phyloP scores from a whole-genome alignment of 2,329 filamentous ascomycete genomes.

The Hymenoscyphus salicellus region DNA sequence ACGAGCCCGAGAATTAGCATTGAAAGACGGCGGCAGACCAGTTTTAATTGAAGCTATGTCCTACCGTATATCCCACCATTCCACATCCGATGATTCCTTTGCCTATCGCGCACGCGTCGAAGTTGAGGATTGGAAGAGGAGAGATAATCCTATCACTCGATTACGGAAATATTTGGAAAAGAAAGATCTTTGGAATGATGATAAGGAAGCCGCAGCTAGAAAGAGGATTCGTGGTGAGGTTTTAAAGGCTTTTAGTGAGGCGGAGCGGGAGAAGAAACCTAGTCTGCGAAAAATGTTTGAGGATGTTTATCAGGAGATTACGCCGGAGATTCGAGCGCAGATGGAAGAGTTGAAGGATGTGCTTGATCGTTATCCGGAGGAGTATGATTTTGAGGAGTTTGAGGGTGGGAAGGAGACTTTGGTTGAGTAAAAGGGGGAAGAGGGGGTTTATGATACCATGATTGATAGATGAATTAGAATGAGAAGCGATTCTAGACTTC shows the following conservation, averaged over 20 bases:
- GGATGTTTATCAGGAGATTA: constrained; percentile 86
- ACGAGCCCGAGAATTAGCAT: constrained; percentile 69
- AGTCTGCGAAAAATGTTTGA: constrained; percentile 71
- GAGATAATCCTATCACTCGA: constrained; percentile 84
- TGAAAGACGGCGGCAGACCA: constrained; percentile 44
- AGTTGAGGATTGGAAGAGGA: constrained; percentile 88
- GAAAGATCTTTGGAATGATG: constrained; percentile 79
- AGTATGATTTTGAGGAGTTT: constrained; percentile 80
- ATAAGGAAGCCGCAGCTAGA: constrained; percentile 71
- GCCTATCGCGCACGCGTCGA: constrained; percentile 91
- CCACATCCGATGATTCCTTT: constrained; percentile 94
- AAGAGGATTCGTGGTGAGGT: constrained; percentile 69
- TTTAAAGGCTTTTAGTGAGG: constrained; percentile 77
- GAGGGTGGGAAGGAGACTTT: constrained; percentile 59
- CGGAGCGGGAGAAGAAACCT: constrained; percentile 78
- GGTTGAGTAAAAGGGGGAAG: not conserved
- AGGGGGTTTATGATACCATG: not conserved
- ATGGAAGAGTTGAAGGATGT: constrained; percentile 73
- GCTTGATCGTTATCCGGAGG: constrained; percentile 80
- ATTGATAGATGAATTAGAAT: constrained; percentile 12
- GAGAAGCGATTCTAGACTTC: not conserved
- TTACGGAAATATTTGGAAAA: constrained; percentile 88
- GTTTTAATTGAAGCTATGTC: constrained; percentile 94
- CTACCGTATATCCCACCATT: constrained; percentile 97
- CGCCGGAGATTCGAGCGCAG: constrained; percentile 73